Percentiles rank a stretch among this genome's conserved stretches.
phyloP scores from a whole-genome alignment of 176 grass and related monocot species.

The Zoysia pacifica region DNA sequence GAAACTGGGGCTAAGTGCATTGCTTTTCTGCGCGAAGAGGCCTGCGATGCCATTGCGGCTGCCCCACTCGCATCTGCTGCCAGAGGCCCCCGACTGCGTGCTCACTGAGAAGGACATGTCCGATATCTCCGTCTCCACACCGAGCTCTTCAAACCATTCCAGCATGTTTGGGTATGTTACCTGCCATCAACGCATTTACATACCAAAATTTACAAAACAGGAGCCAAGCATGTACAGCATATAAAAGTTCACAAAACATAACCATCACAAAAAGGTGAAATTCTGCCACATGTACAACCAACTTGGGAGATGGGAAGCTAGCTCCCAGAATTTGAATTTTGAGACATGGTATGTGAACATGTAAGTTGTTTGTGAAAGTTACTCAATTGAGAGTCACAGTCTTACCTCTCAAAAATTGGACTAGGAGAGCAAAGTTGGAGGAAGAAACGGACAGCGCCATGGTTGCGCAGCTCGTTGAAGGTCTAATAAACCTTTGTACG shows the following conservation, averaged over 20 bases:
- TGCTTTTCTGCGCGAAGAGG: constrained; percentile 74
- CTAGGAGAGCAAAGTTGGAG: background rate
- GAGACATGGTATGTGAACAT: background rate
- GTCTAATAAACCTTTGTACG: background rate
- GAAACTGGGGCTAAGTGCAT: constrained; percentile 66
- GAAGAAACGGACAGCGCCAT: background rate
- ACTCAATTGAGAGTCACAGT: constrained; percentile 5
- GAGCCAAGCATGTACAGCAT: background rate
- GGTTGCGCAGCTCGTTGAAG: background rate
- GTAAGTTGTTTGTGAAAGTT: background rate
- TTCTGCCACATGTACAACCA: background rate
- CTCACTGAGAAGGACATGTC: constrained; percentile 94
- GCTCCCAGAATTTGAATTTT: background rate
- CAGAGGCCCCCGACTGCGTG: constrained; percentile 31
- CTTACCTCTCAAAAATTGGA: background rate
- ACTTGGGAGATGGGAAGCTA: background rate
- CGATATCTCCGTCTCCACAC: constrained; percentile 78
- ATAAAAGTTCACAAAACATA: background rate
- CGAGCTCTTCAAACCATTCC: constrained; percentile 77
- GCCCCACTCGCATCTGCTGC: constrained; percentile 74
- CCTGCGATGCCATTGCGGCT: constrained; percentile 66
- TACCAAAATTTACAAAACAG: background rate
- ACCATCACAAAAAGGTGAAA: background rate
- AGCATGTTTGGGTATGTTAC: constrained; percentile 96
- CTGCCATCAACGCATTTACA: constrained; percentile 36